A percentile compares a stretch with the other conserved stretches of the same genome.
Evolutionary conservation across 2,329 filamentous ascomycete genomes (phyloP).

Genomic region (Arthroderma sp.): DNA sequence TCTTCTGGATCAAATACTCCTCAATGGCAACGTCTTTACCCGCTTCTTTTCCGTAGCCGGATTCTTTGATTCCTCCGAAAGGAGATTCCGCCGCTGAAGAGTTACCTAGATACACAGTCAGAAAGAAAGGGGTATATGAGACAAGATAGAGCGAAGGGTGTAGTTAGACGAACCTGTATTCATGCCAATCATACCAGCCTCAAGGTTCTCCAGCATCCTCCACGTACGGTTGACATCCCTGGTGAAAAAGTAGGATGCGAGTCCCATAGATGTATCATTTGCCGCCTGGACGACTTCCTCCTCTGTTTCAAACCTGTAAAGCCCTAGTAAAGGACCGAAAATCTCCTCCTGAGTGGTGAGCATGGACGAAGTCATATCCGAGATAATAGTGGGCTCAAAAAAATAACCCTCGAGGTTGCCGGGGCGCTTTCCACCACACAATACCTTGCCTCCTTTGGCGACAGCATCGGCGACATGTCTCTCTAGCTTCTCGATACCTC

Average conservation of each 20-base stretch:
- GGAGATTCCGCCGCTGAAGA: slow-evolving; percentile 52
- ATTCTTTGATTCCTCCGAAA: slow-evolving; percentile 56
- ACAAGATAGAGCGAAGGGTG: no score
- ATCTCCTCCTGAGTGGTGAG: slow-evolving; percentile 61
- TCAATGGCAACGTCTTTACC: slow-evolving; percentile 53
- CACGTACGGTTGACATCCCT: slow-evolving; percentile 45
- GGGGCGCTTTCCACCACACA: slow-evolving; percentile 38
- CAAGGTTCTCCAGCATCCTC: slow-evolving; percentile 55
- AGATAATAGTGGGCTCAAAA: slow-evolving; percentile 54
- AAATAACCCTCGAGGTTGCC: slow-evolving; percentile 31
- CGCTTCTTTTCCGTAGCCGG: slow-evolving; percentile 54
- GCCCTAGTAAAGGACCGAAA: slow-evolving; percentile 60
- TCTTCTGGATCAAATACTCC: slow-evolving; percentile 52
- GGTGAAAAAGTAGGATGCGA: slow-evolving; percentile 60
- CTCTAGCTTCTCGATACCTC: slow-evolving; percentile 40
- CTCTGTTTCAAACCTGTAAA: slow-evolving; percentile 47
- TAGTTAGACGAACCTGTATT: slow-evolving; percentile 24
- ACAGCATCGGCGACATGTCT: slow-evolving; percentile 43
- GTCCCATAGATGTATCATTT: slow-evolving; percentile 71
- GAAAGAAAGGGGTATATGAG: neutral
- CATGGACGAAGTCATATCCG: slow-evolving; percentile 56
- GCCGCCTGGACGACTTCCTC: slow-evolving; percentile 61
- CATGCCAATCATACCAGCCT: slow-evolving; percentile 72
- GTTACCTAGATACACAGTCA: slow-evolving; percentile 32
- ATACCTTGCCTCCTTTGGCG: slow-evolving; percentile 42